Conservation (phyloP, 139 green algal species). For the Chlamydomonas sphaeroides region DNA sequence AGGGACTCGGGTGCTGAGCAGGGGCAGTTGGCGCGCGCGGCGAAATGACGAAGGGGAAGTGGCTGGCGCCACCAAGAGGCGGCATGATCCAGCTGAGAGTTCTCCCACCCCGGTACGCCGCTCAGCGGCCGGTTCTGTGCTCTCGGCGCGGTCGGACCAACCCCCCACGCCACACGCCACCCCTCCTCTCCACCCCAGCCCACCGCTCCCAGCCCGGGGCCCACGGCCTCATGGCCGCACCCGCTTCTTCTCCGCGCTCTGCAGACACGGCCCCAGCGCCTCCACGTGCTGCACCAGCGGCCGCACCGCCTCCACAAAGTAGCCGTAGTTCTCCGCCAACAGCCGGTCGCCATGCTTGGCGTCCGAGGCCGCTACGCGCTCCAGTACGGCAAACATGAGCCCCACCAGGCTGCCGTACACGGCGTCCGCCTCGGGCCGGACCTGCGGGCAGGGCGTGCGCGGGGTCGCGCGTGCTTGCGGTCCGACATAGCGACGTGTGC, state of each 20-base stretch:
- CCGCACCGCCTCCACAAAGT: constrained; percentile 49
- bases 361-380: constrained; percentile 50
- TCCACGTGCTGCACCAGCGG: constrained; percentile 41
- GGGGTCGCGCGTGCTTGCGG: background rate
- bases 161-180: too few relatives aligned
- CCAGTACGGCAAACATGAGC: constrained; percentile 39
- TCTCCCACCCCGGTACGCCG: too few relatives aligned
- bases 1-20: too few relatives aligned
- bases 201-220: too few relatives aligned
- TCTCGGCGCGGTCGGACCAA: too few relatives aligned
- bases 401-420: constrained; percentile 24
- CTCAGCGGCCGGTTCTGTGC: too few relatives aligned
- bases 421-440: constrained; percentile 24
- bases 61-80: too few relatives aligned
- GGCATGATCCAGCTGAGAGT: too few relatives aligned
- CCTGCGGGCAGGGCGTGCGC: background rate
- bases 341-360: constrained; percentile 62
- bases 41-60: too few relatives aligned
- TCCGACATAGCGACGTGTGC: too few relatives aligned
- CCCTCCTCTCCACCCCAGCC: too few relatives aligned
- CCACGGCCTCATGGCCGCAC: background rate
- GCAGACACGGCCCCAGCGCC: constrained; percentile 36
- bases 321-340: constrained; percentile 61
- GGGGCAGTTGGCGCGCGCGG: too few relatives aligned
- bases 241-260: constrained; percentile 25